Base-by-base conservation (phyloP, 192 early-diverging fungal genomes). In the Fimicolochytrium jonesii region DNA sequence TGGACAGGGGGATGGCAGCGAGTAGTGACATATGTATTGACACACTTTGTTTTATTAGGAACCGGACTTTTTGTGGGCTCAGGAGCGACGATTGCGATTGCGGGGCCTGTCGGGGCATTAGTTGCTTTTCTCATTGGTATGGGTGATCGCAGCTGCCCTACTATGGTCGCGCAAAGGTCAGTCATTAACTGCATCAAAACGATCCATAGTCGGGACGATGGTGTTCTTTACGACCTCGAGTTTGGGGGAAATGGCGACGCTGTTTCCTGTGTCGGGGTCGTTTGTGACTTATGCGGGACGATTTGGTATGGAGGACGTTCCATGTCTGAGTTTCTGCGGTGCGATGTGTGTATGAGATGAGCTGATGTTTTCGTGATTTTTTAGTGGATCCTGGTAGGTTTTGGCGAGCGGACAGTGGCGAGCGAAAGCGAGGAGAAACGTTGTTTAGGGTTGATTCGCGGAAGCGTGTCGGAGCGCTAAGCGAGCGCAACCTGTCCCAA, bases 231-330 rank as follows among this genome's bases (percentile, higher is more conserved):
- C 83, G 6, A 66, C 88, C 71, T 90, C 86, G 6, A 88, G 86
- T 64, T 77, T 95, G 57, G 91, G 89, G 63, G 93, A 95, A 67
- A 87, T 94, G 87, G 80, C 89, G 1, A 85, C 92, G 0, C 84
- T 84, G 35, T 85, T 95, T 43, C 89, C 92, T 5, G 80, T 89
- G 0, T 82, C 90, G 0, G 93, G 91, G 25, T 65, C 68, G 20
- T 80, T 66, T 64, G 60, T 43, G 6, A 55, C 66, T 23, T 71
- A 75, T 58, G 75, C 79, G 6, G 66, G 58, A 2, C 86, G 90
- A 10, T 94, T 91, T 58, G 53, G 53, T 36, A 37, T 3, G n/a
- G n/a, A n/a, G n/a, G n/a, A n/a, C n/a, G n/a, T n/a, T n/a, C n/a
- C n/a, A n/a, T n/a, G n/a, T n/a, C n/a, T n/a, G n/a, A n/a, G n/a